These are phyloP conservation scores for Neocucurbitaria cava DNA, from an alignment of 2,329 filamentous ascomycete genomes.

Conservation along the genomic window DNA sequence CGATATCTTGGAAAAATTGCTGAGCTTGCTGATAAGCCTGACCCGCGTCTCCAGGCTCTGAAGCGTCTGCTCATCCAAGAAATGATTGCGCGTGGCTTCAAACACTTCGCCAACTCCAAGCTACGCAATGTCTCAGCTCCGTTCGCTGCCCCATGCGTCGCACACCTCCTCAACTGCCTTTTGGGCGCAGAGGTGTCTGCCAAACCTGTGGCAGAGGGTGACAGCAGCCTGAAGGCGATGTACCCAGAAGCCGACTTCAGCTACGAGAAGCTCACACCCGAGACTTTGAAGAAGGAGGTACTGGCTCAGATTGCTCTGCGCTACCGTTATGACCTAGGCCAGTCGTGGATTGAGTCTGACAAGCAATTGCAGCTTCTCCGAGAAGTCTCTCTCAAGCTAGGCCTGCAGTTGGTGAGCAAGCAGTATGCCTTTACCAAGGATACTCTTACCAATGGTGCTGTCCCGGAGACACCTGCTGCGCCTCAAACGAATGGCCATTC, in stretches of 20 bases:
- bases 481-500: conserved; percentile 49
- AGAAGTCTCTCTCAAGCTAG: conserved; percentile 87
- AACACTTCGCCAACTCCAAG: conserved; percentile 84
- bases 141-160: conserved; percentile 78
- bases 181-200: conserved; percentile 78
- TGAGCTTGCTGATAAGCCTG: conserved; percentile 64
- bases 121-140: conserved; percentile 80
- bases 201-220: conserved; percentile 79
- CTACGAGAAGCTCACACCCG: conserved; percentile 80
- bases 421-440: conserved; percentile 71
- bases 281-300: conserved; percentile 72
- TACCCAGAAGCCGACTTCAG: conserved; percentile 83
- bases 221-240: conserved; percentile 73
- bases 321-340: conserved; percentile 76
- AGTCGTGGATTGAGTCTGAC: conserved; percentile 70
- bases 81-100: conserved; percentile 95
- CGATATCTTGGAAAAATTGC: conserved; percentile 91
- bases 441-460: conserved; percentile 25
- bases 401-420: conserved; percentile 84
- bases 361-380: conserved; percentile 85
- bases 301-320: conserved; percentile 73
- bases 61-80: conserved; percentile 82
- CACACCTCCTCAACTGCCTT: conserved; percentile 93
- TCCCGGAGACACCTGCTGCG: conserved; percentile 22
- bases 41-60: conserved; percentile 77